These are phyloP conservation scores for Populus trichocarpa DNA, from an alignment of 441 rosid genomes.

Conservation along the genomic window DNA sequence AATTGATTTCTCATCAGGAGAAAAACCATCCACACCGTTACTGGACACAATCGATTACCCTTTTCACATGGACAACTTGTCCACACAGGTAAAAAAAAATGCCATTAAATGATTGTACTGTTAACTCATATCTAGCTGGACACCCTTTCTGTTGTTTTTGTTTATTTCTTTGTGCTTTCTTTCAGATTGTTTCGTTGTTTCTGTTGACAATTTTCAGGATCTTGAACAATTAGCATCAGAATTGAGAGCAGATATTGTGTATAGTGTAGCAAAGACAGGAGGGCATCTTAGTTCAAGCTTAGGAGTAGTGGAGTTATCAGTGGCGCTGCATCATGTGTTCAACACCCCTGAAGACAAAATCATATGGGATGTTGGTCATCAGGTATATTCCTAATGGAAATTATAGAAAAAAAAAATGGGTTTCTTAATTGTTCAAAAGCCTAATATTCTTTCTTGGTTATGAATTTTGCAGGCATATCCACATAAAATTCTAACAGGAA, in stretches of 20 bases:
- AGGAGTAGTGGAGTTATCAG: slow-evolving; percentile 65
- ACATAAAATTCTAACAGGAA: slow-evolving; percentile 74
- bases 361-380: slow-evolving; percentile 84
- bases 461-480: slow-evolving; percentile 52
- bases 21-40: slow-evolving; percentile 62
- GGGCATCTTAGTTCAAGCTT: slow-evolving; percentile 73
- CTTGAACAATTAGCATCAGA: slow-evolving; percentile 73
- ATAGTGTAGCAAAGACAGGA: slow-evolving; percentile 53
- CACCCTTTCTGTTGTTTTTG: background rate
- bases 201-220: slow-evolving; percentile 33
- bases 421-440: background rate
- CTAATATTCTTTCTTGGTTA: background rate
- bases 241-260: slow-evolving; percentile 59
- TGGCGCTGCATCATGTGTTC: slow-evolving; percentile 66
- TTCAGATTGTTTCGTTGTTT: background rate
- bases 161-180: background rate
- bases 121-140: background rate
- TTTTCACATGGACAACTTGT: slow-evolving; percentile 60
- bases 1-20: slow-evolving; percentile 39
- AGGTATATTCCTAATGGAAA: slow-evolving; percentile 34
- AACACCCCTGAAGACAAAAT: slow-evolving; percentile 64
- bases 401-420: background rate
- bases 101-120: background rate
- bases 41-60: slow-evolving; percentile 64
- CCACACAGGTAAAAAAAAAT: slow-evolving; percentile 35